A percentile compares a stretch with the other conserved stretches of the same genome.
Conservation (phyloP, 768 basidiomycete species). For the Tulasnella sp. region DNA sequence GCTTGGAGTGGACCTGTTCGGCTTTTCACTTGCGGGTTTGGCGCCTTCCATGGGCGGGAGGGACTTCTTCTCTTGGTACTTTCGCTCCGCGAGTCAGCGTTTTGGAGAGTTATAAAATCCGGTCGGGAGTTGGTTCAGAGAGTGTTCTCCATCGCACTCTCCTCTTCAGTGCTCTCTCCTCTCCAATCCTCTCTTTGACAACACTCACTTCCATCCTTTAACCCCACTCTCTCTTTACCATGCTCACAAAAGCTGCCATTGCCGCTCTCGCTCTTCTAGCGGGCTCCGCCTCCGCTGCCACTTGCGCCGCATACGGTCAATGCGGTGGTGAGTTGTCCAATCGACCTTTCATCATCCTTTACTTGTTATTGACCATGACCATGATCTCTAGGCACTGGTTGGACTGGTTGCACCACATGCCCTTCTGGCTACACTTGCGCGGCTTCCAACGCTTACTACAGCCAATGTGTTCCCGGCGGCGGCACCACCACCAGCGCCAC, state of each 20-base stretch:
- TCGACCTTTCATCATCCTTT: not conserved
- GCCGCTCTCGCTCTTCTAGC: not conserved
- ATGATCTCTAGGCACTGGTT: not conserved
- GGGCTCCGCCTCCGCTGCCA: not conserved
- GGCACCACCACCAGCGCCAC: not conserved
- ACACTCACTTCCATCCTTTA: not conserved
- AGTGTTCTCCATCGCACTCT: not conserved
- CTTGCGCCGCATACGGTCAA: not conserved
- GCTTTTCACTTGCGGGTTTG: too few relatives aligned
- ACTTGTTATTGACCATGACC: not conserved
- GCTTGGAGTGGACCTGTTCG: not conserved
- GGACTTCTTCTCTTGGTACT: not conserved
- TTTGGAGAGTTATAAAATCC: not conserved
- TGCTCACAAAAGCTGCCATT: not conserved
- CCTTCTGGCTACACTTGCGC: not conserved
- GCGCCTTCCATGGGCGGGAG: not conserved
- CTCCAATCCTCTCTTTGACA: not conserved
- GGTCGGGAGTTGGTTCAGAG: not conserved
- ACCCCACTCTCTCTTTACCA: not conserved
- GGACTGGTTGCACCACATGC: not conserved
- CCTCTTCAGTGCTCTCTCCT: not conserved
- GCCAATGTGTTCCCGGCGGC: not conserved
- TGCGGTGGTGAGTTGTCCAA: not conserved
- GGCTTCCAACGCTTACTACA: not conserved
- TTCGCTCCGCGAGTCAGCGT: not conserved